Percentiles rank a stretch among this genome's conserved stretches.
Evolutionary conservation across 2,329 filamentous ascomycete genomes (phyloP).

Genomic region (Colletotrichum abscissum): DNA sequence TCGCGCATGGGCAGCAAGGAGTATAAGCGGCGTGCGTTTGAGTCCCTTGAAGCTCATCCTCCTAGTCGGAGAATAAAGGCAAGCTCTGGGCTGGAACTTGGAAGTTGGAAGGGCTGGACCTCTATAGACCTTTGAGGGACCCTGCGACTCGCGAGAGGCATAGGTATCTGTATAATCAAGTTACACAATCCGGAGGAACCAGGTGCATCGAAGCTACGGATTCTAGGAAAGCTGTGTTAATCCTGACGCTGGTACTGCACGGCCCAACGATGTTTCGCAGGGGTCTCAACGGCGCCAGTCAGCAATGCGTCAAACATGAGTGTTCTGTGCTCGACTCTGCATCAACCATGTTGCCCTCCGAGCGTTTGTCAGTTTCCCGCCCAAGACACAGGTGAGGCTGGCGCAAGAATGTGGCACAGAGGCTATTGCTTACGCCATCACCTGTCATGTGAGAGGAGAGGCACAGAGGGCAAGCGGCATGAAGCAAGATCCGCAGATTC

Average conservation of each 20-base stretch:
- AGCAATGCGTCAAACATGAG: constrained; percentile 13
- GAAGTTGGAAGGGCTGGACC: neutral
- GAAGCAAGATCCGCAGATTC: neutral
- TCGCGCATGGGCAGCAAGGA: neutral
- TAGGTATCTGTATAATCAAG: neutral
- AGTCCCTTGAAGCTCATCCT: neutral
- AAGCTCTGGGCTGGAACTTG: neutral
- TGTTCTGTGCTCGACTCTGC: neutral
- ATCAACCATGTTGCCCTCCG: neutral
- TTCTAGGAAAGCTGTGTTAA: neutral
- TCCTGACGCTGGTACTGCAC: constrained; percentile 17
- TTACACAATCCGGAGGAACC: too few species aligned
- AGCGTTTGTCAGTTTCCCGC: neutral
- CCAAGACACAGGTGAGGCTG: neutral
- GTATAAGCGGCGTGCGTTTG: constrained; percentile 6
- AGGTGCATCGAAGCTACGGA: too few species aligned
- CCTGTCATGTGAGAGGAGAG: neutral
- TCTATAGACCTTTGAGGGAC: neutral
- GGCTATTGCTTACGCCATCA: neutral
- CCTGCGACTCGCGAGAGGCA: neutral
- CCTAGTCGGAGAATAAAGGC: constrained; percentile 18
- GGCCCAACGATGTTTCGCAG: constrained; percentile 24
- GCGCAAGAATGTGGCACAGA: neutral
- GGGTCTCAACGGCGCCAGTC: constrained; percentile 16
- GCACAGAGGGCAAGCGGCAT: neutral